Conservation (phyloP, 2,329 filamentous ascomycete species). For the Whalleya microplaca region DNA sequence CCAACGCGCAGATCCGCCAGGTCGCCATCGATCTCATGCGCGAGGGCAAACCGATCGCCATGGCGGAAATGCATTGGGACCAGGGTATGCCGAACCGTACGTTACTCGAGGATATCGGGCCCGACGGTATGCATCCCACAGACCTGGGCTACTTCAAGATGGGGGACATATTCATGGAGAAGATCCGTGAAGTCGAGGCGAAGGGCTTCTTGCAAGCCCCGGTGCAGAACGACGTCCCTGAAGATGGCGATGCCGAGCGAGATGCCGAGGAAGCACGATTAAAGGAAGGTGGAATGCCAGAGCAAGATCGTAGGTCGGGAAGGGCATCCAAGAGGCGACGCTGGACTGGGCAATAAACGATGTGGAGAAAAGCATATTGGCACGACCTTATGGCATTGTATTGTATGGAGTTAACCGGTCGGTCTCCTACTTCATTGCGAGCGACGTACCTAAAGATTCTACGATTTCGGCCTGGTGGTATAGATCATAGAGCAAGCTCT, state of each 20-base stretch:
- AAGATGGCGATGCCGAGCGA: constrained; percentile 22
- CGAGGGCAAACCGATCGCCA: constrained; percentile 27
- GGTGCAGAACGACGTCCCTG: constrained; percentile 21
- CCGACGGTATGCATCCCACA: constrained; percentile 35
- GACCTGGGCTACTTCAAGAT: constrained; percentile 36
- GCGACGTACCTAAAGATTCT: neutral
- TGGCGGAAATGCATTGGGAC: constrained; percentile 35
- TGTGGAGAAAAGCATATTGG: neutral
- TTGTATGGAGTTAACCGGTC: neutral
- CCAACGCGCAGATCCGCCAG: constrained; percentile 37
- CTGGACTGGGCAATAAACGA: too few relatives aligned
- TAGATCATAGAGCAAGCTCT: neutral
- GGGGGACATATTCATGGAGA: constrained; percentile 37
- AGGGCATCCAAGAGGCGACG: neutral
- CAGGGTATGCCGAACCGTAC: constrained; percentile 33
- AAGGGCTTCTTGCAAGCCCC: constrained; percentile 30
- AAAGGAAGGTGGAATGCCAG: constrained; percentile 3
- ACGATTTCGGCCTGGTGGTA: neutral
- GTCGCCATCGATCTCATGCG: constrained; percentile 30
- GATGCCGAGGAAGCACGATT: constrained; percentile 20
- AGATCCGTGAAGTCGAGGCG: constrained; percentile 32
- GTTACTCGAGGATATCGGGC: constrained; percentile 20
- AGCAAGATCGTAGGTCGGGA: neutral
- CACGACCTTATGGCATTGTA: neutral
- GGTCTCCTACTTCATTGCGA: neutral